phyloP scores from a whole-genome alignment of 192 early-diverging fungal species.

The Coemansia sp. region DNA sequence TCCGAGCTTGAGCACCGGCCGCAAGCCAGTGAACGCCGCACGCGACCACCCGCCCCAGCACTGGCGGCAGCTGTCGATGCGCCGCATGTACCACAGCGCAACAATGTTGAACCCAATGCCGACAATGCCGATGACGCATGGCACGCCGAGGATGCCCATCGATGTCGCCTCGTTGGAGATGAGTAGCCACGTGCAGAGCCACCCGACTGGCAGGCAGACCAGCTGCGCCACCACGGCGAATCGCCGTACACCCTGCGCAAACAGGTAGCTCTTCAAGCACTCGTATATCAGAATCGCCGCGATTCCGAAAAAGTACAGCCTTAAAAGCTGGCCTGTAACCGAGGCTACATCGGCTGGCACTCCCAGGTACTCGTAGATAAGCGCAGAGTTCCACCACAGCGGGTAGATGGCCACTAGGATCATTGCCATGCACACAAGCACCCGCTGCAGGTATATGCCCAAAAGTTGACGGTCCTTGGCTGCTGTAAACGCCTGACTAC shows the following conservation, averaged over 20 bases:
- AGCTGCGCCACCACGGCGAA: conserved; percentile 68
- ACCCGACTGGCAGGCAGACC: conserved; percentile 69
- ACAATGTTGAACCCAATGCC: conserved; percentile 57
- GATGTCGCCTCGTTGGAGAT: conserved; percentile 56
- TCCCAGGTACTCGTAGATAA: conserved; percentile 29
- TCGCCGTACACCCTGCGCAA: conserved; percentile 89
- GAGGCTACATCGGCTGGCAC: conserved; percentile 63
- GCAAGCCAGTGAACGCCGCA: conserved; percentile 62
- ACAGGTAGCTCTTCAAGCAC: conserved; percentile 78
- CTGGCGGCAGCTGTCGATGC: conserved; percentile 59
- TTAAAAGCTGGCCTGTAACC: conserved; percentile 63
- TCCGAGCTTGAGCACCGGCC: conserved; percentile 66
- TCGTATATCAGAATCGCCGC: conserved; percentile 74
- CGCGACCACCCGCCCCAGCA: conserved; percentile 88
- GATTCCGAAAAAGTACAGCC: conserved; percentile 67
- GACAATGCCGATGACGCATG: conserved; percentile 59
- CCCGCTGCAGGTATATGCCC: conserved; percentile 75
- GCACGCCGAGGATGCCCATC: conserved; percentile 71
- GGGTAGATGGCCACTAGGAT: conserved; percentile 67
- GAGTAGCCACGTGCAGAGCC: conserved; percentile 73
- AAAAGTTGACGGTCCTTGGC: conserved; percentile 60
- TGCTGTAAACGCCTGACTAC: conserved; percentile 70
- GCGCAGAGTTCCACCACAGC: conserved; percentile 54
- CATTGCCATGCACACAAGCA: conserved; percentile 66
- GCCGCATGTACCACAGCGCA: conserved; percentile 53